Conservation (phyloP, 1,284 basidiomycete species). For the Cryptococcus sp. region DNA sequence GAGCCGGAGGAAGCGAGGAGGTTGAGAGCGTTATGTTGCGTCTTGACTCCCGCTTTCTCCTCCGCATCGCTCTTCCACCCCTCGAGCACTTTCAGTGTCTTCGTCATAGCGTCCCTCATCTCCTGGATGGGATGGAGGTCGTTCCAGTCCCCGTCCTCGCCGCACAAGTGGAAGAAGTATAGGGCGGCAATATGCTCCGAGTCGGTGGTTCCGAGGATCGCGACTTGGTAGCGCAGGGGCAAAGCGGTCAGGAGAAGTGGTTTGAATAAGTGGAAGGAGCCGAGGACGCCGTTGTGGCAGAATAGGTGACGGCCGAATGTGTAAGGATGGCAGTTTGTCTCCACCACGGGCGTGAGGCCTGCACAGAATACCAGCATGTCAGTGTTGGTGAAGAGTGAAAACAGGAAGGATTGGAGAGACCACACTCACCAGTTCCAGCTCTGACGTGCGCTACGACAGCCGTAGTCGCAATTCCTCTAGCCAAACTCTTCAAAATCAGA, state of each 20-base stretch:
- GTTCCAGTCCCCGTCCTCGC: slow-evolving; percentile 43
- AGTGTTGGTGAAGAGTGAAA: no score
- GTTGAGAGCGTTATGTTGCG: slow-evolving; percentile 20
- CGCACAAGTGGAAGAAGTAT: slow-evolving; percentile 51
- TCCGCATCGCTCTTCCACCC: slow-evolving; percentile 14
- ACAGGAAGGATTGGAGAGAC: no score
- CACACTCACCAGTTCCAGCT: slow-evolving; percentile 13
- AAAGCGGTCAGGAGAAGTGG: slow-evolving; percentile 26
- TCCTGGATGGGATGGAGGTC: slow-evolving; percentile 41
- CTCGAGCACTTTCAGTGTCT: slow-evolving; percentile 33
- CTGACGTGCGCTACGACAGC: slow-evolving; percentile 53
- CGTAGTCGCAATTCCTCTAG: slow-evolving; percentile 43
- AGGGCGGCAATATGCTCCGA: slow-evolving; percentile 54
- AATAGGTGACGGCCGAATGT: slow-evolving; percentile 52
- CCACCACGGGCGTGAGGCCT: slow-evolving; percentile 37
- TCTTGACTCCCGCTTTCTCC: slow-evolving; percentile 4
- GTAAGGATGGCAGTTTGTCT: slow-evolving; percentile 55
- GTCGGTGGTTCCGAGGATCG: slow-evolving; percentile 53
- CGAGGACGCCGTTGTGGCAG: slow-evolving; percentile 54
- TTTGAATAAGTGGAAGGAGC: slow-evolving; percentile 39
- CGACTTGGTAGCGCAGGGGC: slow-evolving; percentile 8
- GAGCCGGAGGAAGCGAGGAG: slow-evolving; percentile 19
- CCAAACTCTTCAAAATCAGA: slow-evolving; percentile 47
- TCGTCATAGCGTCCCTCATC: slow-evolving; percentile 45
- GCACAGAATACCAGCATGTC: no score